Percentiles rank a stretch among this genome's conserved stretches.
Conservation (phyloP, 768 basidiomycete species). For the Candolleomyces aberdarensis region DNA sequence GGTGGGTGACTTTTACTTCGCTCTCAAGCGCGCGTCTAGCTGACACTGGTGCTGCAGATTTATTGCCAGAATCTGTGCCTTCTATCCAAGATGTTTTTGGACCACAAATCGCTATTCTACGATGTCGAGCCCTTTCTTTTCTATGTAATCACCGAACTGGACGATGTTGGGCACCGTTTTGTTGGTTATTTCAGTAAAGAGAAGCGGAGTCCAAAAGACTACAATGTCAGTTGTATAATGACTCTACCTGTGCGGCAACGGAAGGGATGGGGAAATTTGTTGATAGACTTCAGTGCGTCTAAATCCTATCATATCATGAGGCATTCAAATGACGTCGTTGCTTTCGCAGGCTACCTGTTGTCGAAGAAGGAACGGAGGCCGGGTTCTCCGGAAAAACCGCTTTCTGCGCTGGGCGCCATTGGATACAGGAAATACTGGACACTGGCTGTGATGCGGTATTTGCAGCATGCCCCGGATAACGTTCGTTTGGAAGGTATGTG, state of each 20-base stretch:
- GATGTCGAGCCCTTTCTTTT: slow-evolving; percentile 99
- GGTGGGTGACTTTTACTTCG: slow-evolving; percentile 32
- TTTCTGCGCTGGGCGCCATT: slow-evolving; percentile 87
- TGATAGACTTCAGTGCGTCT: slow-evolving; percentile 95
- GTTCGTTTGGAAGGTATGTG: slow-evolving; percentile 74
- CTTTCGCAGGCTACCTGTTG: slow-evolving; percentile 77
- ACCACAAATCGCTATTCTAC: slow-evolving; percentile 98
- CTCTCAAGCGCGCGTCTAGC: neutral
- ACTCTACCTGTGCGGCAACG: slow-evolving; percentile 93
- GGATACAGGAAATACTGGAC: slow-evolving; percentile 98
- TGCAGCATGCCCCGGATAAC: slow-evolving; percentile 53
- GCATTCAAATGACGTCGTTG: neutral
- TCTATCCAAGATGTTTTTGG: slow-evolving; percentile 97
- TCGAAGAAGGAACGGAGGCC: slow-evolving; percentile 90
- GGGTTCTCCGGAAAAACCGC: slow-evolving; percentile 95
- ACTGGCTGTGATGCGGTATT: slow-evolving; percentile 77
- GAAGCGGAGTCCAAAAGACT: slow-evolving; percentile 93
- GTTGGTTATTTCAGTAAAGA: slow-evolving; percentile 99
- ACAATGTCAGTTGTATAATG: slow-evolving; percentile 99
- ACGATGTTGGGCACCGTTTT: slow-evolving; percentile 88
- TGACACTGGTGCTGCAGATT: slow-evolving; percentile 49
- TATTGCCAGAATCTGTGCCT: slow-evolving; percentile 99
- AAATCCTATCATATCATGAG: neutral
- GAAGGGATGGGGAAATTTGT: slow-evolving; percentile 93
- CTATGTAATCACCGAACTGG: slow-evolving; percentile 93